phyloP scores from a whole-genome alignment of 495 filamentous ascomycete genomes.

The Penicillium antarcticum region DNA sequence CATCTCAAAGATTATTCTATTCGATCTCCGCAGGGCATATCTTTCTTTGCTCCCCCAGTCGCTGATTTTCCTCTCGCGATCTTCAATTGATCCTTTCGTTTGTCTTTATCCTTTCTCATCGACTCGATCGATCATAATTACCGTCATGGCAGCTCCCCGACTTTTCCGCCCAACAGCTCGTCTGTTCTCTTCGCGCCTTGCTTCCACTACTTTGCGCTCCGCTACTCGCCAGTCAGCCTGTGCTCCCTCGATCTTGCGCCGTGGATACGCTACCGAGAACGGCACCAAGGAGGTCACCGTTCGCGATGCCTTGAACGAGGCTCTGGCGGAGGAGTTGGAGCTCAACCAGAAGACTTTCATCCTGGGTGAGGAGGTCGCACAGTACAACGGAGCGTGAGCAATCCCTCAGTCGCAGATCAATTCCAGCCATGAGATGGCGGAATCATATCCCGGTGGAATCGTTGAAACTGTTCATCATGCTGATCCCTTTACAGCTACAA shows the following conservation, averaged over 20 bases:
- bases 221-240: slow-evolving; percentile 49
- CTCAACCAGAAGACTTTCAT: slow-evolving; percentile 90
- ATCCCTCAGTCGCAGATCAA: neutral
- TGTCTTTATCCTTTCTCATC: slow-evolving; percentile 10
- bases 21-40: slow-evolving; percentile 17
- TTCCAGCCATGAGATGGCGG: neutral
- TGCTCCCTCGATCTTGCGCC: slow-evolving; percentile 43
- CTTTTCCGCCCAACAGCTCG: slow-evolving; percentile 78
- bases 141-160: slow-evolving; percentile 63
- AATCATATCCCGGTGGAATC: neutral
- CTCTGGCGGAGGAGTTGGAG: slow-evolving; percentile 96
- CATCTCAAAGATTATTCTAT: slow-evolving; percentile 30
- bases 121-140: slow-evolving; percentile 13
- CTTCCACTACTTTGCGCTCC: slow-evolving; percentile 48
- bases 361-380: slow-evolving; percentile 95
- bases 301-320: slow-evolving; percentile 95
- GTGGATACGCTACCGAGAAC: slow-evolving; percentile 51
- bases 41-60: slow-evolving; percentile 18
- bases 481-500: slow-evolving; percentile 66
- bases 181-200: slow-evolving; percentile 63
- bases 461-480: neutral
- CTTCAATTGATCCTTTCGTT: slow-evolving; percentile 25
- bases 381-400: slow-evolving; percentile 93
- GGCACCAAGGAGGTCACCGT: slow-evolving; percentile 91
- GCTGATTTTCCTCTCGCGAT: slow-evolving; percentile 25